Conservation (phyloP, 352 stramenopile species). For the Phytophthora pseudosyringae region DNA sequence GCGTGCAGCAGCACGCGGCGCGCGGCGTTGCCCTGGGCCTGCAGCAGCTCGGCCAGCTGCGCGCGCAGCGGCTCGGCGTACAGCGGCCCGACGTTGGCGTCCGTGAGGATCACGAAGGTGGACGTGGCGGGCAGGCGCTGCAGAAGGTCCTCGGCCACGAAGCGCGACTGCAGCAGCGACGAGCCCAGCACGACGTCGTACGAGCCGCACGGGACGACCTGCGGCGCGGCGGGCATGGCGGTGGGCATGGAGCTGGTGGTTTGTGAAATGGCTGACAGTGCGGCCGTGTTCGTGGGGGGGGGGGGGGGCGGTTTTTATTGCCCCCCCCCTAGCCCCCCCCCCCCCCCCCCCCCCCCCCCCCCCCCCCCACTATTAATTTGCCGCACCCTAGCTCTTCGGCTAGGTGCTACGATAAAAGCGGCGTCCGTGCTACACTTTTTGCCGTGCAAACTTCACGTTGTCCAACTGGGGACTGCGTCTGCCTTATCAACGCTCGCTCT, state of each 20-base stretch:
- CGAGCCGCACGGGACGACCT: slow-evolving; percentile 74
- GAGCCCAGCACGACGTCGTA: slow-evolving; percentile 87
- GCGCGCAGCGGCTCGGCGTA: slow-evolving; percentile 69
- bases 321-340: too few relatives aligned
- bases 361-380: too few relatives aligned
- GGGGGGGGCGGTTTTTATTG: too few relatives aligned
- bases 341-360: too few relatives aligned
- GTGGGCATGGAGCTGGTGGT: not conserved
- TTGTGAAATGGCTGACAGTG: too few relatives aligned
- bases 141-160: slow-evolving; percentile 71
- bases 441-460: too few relatives aligned
- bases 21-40: slow-evolving; percentile 25
- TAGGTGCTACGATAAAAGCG: too few relatives aligned
- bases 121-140: slow-evolving; percentile 56
- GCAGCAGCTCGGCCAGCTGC: slow-evolving; percentile 53
- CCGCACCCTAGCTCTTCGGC: too few relatives aligned
- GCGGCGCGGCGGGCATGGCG: slow-evolving; percentile 21
- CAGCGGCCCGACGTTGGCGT: slow-evolving; percentile 77
- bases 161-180: slow-evolving; percentile 63
- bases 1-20: slow-evolving; percentile 73
- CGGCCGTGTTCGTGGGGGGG: too few relatives aligned
- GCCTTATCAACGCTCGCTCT: too few relatives aligned
- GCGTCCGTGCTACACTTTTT: too few relatives aligned
- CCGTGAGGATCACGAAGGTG: slow-evolving; percentile 85
- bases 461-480: too few relatives aligned